Percentiles rank a stretch among this genome's conserved stretches.
Conservation (phyloP, 2,329 filamentous ascomycete genomes). For the Alternaria tenuissima region DNA sequence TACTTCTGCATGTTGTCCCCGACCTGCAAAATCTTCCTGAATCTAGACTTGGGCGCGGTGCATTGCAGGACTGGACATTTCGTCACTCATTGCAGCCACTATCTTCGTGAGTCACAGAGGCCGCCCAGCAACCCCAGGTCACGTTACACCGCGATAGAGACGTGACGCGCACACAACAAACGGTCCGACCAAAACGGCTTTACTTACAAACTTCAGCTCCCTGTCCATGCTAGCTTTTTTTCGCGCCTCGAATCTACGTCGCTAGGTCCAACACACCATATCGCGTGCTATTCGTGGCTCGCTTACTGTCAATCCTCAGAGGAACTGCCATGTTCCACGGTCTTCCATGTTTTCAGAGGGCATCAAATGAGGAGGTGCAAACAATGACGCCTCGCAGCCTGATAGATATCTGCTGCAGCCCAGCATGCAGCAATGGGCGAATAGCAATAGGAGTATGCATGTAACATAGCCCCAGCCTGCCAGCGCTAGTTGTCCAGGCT, state of each 20-base stretch:
- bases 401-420: conserved; percentile 16
- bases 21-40: neutral
- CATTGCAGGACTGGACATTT: neutral
- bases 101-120: conserved; percentile 19
- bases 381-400: conserved; percentile 36
- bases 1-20: neutral
- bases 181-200: conserved; percentile 1
- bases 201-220: neutral
- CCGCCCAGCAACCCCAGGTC: conserved; percentile 1
- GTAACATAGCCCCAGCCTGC: conserved; percentile 43
- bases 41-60: conserved; percentile 1
- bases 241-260: conserved; percentile 5
- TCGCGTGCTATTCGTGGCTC: conserved; percentile 21
- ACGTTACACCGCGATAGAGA: conserved; percentile 24
- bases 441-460: conserved; percentile 27
- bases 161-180: conserved; percentile 13
- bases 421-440: conserved; percentile 40
- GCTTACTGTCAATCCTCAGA: conserved; percentile 12
- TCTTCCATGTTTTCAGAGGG: conserved; percentile 21
- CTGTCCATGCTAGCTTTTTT: neutral
- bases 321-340: conserved; percentile 22
- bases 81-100: conserved; percentile 1
- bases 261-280: conserved; percentile 22
- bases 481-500: conserved; percentile 35
- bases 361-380: conserved; percentile 27